A percentile compares a stretch with the other conserved stretches of the same genome.
phyloP scores from a whole-genome alignment of 805 yeast species.

The Barnettozyma sp. region DNA sequence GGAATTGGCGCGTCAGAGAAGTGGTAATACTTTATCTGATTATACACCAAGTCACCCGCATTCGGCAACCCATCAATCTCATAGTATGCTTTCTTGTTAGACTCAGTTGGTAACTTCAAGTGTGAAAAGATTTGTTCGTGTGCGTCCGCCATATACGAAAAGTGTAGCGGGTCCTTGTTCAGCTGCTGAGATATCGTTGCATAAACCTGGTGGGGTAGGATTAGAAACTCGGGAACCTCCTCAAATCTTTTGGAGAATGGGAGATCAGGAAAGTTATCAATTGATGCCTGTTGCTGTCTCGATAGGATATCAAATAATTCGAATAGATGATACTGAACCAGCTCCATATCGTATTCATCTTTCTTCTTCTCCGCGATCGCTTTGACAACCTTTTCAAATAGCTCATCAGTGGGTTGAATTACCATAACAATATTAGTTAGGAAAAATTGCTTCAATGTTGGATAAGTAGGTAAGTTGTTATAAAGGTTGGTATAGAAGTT shows the following conservation, averaged over 20 bases:
- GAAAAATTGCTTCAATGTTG: slow-evolving; percentile 24
- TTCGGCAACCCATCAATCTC: slow-evolving; percentile 12
- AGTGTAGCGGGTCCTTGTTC: slow-evolving; percentile 29
- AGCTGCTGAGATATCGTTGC: slow-evolving; percentile 49
- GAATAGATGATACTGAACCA: slow-evolving; percentile 35
- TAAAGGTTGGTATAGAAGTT: slow-evolving; percentile 27
- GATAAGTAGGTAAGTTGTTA: slow-evolving; percentile 32
- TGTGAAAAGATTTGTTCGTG: slow-evolving; percentile 32
- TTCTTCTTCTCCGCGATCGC: slow-evolving; percentile 23
- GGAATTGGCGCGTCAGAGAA: slow-evolving; percentile 62
- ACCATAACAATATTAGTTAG: slow-evolving; percentile 50
- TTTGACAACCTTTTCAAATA: slow-evolving; percentile 19
- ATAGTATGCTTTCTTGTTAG: slow-evolving; percentile 16
- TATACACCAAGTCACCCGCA: slow-evolving; percentile 18
- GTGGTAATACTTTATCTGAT: slow-evolving; percentile 43
- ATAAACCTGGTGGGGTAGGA: slow-evolving; percentile 46
- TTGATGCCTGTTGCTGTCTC: slow-evolving; percentile 8
- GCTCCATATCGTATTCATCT: slow-evolving; percentile 50
- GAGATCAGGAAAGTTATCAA: background rate
- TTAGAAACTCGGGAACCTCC: slow-evolving; percentile 23
- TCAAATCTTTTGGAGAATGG: slow-evolving; percentile 10
- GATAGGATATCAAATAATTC: slow-evolving; percentile 18
- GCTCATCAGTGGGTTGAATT: slow-evolving; percentile 38
- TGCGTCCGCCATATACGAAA: slow-evolving; percentile 37
- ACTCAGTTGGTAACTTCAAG: slow-evolving; percentile 11